These are phyloP conservation scores for Arbutus unedo DNA, from an alignment of 148 eudicot species.

Conservation along the genomic window DNA sequence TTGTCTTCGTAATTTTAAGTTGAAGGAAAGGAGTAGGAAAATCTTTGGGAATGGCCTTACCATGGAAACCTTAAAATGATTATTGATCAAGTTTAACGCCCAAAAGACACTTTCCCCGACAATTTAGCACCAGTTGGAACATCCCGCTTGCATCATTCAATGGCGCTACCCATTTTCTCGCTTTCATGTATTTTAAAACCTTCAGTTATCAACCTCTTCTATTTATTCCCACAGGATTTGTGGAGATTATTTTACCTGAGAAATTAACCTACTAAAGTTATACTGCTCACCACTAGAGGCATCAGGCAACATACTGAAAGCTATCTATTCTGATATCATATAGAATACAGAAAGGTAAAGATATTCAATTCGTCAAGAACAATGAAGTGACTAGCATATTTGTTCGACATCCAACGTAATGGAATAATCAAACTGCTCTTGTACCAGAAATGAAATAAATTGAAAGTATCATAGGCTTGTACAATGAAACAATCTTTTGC, in stretches of 20 bases:
- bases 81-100: background rate
- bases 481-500: background rate
- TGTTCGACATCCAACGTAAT: background rate
- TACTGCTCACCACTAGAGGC: background rate
- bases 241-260: background rate
- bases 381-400: background rate
- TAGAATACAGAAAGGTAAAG: background rate
- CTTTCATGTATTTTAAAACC: background rate
- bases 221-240: background rate
- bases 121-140: background rate
- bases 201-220: background rate
- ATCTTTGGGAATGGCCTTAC: background rate
- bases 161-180: background rate
- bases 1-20: background rate
- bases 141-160: background rate
- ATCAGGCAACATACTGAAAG: background rate
- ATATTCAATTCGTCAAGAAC: background rate
- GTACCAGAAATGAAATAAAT: background rate
- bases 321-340: background rate
- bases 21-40: background rate
- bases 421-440: background rate
- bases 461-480: background rate
- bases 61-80: background rate
- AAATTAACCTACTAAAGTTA: background rate
- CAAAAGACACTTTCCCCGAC: background rate